Evolutionary conservation across 495 filamentous ascomycete species (phyloP), one percentile per base, ranked within the genome.

Genomic region (Aspergillus panamensis): DNA sequence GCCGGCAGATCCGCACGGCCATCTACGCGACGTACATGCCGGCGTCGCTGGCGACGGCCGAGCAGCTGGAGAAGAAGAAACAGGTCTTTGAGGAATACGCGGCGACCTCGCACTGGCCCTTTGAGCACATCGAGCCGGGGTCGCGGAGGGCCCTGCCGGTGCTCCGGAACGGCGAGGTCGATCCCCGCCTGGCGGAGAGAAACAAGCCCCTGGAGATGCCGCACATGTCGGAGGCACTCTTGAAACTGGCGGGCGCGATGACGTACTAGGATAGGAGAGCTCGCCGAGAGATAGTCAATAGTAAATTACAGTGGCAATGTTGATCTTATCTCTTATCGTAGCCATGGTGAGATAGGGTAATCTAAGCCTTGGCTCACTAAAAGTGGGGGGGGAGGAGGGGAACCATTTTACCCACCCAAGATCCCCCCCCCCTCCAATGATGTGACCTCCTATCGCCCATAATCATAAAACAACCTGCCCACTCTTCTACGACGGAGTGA

Each of bases 11-110:
- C 48, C 44, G 66, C 13, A 61, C 61, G 0, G 43, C 61, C 44
- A 66, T 68, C 45, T 71, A 73, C 55, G 60, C 62, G 30, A 54
- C 66, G 10, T 72, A 72, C 33, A 68, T 66, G 1, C 73, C 73
- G 3, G 66, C 68, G 2, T 54, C 39, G 14, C 54, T 72, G 17
- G 65, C 67, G 3, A 55, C 59, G 0, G 39, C 58, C 8, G 67
- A 70, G 31, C 64, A 64, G 8, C 53, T 68, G 1, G 58, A 39
- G n/a, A 19, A 54, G 42, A 73, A 73, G 57, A 45, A 19, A 10
- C 16, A 6, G 13, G 47, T 29, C 0, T 49, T 49, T 25, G 1
- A n/a, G 3, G 1, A 5, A 14, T 49, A 49, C 14, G 17, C 17
- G 20, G 47, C 16, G 17, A 49, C 47, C 9, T 25, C 47, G 6